Percentiles rank a stretch among this genome's conserved stretches.
Evolutionary conservation across 805 yeast species (phyloP).

Genomic region (Priceomyces castillae): DNA sequence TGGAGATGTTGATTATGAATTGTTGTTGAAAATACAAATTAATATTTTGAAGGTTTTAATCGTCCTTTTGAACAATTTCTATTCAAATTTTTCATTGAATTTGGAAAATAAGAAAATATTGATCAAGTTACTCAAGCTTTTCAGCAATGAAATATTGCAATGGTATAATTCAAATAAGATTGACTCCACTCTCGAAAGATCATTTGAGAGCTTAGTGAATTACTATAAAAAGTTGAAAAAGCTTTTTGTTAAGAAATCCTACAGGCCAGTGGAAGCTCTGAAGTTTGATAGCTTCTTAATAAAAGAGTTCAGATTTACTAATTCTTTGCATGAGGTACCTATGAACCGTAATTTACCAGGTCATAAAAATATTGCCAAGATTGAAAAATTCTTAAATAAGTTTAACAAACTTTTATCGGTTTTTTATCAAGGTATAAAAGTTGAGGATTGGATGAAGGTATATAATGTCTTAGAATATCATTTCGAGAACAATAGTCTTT

Average conservation of each 20-base stretch:
- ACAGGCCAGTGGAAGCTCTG: conserved; percentile 53
- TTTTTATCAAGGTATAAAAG: conserved; percentile 53
- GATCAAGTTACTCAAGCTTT: conserved; percentile 60
- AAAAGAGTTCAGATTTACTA: conserved; percentile 42
- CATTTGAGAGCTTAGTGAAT: conserved; percentile 39
- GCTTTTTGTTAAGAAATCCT: conserved; percentile 64
- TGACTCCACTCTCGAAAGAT: conserved; percentile 29
- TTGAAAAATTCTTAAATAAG: conserved; percentile 60
- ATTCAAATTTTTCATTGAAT: conserved; percentile 71
- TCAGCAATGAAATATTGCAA: conserved; percentile 62
- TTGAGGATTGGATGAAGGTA: conserved; percentile 76
- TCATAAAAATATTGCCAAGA: conserved; percentile 42
- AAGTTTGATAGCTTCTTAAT: conserved; percentile 37
- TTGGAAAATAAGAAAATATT: conserved; percentile 55
- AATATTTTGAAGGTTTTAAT: conserved; percentile 77
- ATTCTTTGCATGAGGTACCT: conserved; percentile 44
- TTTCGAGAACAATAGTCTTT: conserved; percentile 57
- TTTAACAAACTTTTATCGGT: conserved; percentile 61
- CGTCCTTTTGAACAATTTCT: conserved; percentile 69
- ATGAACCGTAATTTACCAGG: conserved; percentile 46
- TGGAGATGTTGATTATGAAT: conserved; percentile 58
- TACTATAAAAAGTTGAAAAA: conserved; percentile 67
- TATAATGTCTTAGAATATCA: conserved; percentile 73
- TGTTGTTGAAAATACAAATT: conserved; percentile 73
- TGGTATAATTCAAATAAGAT: conserved; percentile 46